A percentile compares a stretch with the other conserved stretches of the same genome.
These are phyloP conservation scores for Mycena sp. DNA, from an alignment of 1,284 basidiomycete genomes.

Conservation along the genomic window DNA sequence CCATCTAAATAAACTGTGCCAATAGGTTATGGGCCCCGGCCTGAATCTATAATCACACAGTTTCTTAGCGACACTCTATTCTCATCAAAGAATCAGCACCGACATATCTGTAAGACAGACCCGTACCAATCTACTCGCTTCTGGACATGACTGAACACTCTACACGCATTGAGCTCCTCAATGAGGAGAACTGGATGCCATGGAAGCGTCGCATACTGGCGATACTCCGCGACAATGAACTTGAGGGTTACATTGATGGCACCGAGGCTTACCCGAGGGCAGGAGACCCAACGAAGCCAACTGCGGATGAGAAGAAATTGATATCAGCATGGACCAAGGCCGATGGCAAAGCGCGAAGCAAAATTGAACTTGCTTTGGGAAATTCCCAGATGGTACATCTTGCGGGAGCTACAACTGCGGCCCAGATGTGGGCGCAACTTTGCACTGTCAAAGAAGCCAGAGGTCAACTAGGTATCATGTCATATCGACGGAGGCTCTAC, in stretches of 20 bases:
- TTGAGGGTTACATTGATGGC: neutral
- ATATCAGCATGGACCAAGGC: neutral
- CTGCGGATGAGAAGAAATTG: neutral
- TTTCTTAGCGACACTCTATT: neutral
- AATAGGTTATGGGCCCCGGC: neutral
- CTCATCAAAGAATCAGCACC: neutral
- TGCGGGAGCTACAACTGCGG: neutral
- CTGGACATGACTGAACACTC: neutral
- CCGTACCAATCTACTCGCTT: neutral
- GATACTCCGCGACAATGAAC: neutral
- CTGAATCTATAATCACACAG: neutral
- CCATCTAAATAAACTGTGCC: too few relatives aligned
- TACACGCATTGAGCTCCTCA: neutral
- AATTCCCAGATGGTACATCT: conserved; percentile 9
- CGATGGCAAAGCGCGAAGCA: neutral
- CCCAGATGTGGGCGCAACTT: conserved; percentile 1
- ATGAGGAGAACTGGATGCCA: too few relatives aligned
- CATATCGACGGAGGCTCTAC: too few relatives aligned
- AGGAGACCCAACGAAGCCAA: neutral
- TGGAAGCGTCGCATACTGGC: too few relatives aligned
- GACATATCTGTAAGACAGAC: too few relatives aligned
- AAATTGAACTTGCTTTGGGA: conserved; percentile 2
- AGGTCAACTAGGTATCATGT: neutral
- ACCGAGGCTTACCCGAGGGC: neutral
- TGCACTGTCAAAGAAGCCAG: neutral